Base-by-base conservation (phyloP, 2,329 filamentous ascomycete genomes). In the Parascedosporium putredinis region DNA sequence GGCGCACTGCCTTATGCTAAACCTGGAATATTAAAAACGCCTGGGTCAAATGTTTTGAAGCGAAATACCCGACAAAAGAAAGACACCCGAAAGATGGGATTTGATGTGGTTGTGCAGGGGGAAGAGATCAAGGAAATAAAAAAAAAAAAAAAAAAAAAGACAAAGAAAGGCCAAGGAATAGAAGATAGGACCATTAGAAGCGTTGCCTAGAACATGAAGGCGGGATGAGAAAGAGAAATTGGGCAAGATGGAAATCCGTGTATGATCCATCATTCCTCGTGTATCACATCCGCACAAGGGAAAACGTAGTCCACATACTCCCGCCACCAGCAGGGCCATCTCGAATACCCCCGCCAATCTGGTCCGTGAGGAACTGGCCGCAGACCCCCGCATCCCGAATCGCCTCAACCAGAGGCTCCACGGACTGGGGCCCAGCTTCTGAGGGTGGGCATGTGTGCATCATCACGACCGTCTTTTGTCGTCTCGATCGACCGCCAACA, bases 321-420 rank as follows among this genome's bases (percentile, higher is more conserved):
- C n/a, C 49, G 33, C 52, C 54, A 55, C 25, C 49, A 12, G 34
- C 48, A 40, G 2, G 56, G 55, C 56, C 56, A 58, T 22, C 50
- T 31, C 25, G 56, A 55, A 40, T 57, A 57, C 18, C 53, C 54
- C 56, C 56, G 2, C 49, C 53, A 9, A 50, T 29, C 51, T 58
- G 51, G 12, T 56, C 54, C 16, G 56, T 58, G 8, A 57, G 36
- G 24, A 45, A 58, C 20, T 56, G 20, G 8, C 56, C 56, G 5
- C 47, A 24, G 14, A 58, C 34, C 5, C 53, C 55, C 23, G 50
- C 40, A 43, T n/a, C 18, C 14, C 40, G 44, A 25, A 51, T 31
- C 10, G 51, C 48, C 5, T 29, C 12, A 12, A 53, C 33, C n/a
- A 54, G 38, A 43, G 22, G 33, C 42, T 43, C 44, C 16, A 52